These are phyloP conservation scores for Bathelium albidoporum DNA, from an alignment of 495 filamentous ascomycete genomes.

Conservation along the genomic window DNA sequence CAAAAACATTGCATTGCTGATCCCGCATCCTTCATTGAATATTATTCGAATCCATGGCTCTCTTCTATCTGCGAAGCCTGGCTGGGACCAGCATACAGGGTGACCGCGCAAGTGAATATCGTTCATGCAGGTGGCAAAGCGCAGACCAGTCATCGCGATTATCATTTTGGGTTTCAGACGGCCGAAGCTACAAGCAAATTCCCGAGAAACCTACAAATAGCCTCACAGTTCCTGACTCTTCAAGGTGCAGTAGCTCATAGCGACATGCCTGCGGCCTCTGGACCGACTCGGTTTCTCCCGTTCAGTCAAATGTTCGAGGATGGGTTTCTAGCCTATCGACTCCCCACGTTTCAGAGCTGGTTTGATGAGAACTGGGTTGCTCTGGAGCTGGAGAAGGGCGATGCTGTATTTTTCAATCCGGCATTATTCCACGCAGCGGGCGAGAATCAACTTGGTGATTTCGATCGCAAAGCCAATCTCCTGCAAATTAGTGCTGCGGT, in stretches of 20 bases:
- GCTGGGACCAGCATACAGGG: constrained; percentile 43
- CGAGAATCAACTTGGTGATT: constrained; percentile 37
- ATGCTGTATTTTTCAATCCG: constrained; percentile 48
- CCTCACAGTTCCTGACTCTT: constrained; percentile 42
- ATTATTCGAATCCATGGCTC: constrained; percentile 47
- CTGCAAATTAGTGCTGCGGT: constrained; percentile 46
- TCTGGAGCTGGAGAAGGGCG: constrained; percentile 38
- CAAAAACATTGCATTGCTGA: constrained; percentile 41
- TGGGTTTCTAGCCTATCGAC: constrained; percentile 44
- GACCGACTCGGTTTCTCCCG: constrained; percentile 45
- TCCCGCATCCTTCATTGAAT: constrained; percentile 37
- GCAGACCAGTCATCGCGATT: constrained; percentile 45
- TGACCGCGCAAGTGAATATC: constrained; percentile 49
- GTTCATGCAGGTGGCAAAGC: constrained; percentile 43
- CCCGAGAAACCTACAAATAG: constrained; percentile 37
- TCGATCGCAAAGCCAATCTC: constrained; percentile 42
- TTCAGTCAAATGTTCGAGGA: constrained; percentile 43
- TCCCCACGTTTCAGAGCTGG: constrained; percentile 36
- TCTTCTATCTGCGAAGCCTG: constrained; percentile 35
- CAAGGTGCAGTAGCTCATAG: constrained; percentile 48
- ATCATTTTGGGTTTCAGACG: constrained; percentile 47
- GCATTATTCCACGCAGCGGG: constrained; percentile 49
- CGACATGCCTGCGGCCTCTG: constrained; percentile 43
- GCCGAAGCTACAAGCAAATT: constrained; percentile 27
- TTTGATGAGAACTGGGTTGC: constrained; percentile 40